These are phyloP conservation scores for Megacollybia platyphylla DNA, from an alignment of 1,284 basidiomycete species.

Conservation along the genomic window DNA sequence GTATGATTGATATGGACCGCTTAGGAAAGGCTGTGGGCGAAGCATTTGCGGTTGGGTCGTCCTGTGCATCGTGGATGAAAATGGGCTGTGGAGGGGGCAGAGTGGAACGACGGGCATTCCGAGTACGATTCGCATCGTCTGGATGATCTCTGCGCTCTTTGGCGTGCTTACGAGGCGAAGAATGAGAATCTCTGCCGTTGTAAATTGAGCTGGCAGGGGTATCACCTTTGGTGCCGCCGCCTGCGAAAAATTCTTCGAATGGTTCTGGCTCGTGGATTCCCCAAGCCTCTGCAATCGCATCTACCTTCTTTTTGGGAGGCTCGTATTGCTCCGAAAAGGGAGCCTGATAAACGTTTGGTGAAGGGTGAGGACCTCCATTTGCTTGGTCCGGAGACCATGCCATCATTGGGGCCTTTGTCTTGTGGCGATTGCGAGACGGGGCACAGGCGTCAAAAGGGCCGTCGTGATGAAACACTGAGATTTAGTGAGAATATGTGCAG, in stretches of 20 bases:
- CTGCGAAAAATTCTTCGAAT: conserved; percentile 76
- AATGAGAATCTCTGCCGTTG: conserved; percentile 39
- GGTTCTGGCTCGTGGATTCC: conserved; percentile 81
- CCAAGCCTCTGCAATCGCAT: conserved; percentile 78
- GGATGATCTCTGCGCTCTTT: conserved; percentile 33
- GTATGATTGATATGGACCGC: conserved; percentile 70
- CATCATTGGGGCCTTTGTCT: conserved; percentile 66
- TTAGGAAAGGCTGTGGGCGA: conserved; percentile 36
- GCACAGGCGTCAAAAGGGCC: conserved; percentile 83
- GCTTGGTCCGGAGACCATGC: conserved; percentile 41
- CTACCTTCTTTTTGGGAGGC: conserved; percentile 64
- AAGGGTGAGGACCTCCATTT: conserved; percentile 37
- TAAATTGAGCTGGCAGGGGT: conserved; percentile 54
- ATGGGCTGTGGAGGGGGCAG: conserved; percentile 75
- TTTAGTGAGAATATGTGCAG: conserved; percentile 5
- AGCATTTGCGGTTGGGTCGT: conserved; percentile 19
- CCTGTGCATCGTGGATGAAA: conserved; percentile 41
- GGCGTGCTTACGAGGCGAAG: conserved; percentile 23
- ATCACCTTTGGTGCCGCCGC: conserved; percentile 44
- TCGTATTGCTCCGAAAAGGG: conserved; percentile 30
- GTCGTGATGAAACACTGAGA: conserved; percentile 75
- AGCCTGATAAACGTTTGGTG: conserved; percentile 32
- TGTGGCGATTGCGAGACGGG: conserved; percentile 72
- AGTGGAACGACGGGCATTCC: conserved; percentile 25
- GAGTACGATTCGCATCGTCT: conserved; percentile 22